phyloP scores from a whole-genome alignment of 2,329 filamentous ascomycete species.

The Pyricularia grisea region DNA sequence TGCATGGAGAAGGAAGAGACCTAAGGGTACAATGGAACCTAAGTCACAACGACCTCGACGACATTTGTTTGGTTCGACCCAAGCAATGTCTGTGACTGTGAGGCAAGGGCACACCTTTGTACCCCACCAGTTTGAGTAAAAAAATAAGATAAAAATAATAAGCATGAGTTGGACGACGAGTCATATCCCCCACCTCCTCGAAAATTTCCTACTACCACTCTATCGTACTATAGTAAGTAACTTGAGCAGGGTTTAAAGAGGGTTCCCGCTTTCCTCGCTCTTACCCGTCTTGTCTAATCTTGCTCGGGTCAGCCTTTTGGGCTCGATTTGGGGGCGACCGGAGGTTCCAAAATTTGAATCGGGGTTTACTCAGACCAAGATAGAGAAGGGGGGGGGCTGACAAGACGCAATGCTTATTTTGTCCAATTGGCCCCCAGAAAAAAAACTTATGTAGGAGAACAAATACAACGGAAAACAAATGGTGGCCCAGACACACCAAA shows the following conservation, averaged over 20 bases:
- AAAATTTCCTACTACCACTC: not conserved
- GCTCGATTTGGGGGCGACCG: too few relatives aligned
- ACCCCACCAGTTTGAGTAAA: not conserved
- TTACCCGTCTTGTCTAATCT: not conserved
- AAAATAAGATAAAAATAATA: not conserved
- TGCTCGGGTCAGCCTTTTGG: not conserved
- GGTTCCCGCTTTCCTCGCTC: not conserved
- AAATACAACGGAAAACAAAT: not conserved
- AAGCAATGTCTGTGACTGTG: not conserved
- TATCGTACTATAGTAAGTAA: too few relatives aligned
- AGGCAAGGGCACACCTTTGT: not conserved
- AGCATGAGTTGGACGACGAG: not conserved
- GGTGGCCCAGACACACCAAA: not conserved
- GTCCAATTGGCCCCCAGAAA: not conserved
- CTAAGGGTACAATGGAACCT: not conserved
- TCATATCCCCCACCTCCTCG: not conserved
- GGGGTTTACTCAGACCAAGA: not conserved
- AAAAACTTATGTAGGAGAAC: too few relatives aligned
- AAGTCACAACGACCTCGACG: not conserved
- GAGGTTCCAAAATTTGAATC: not conserved
- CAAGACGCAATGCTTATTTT: not conserved
- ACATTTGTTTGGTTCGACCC: not conserved
- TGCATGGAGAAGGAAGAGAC: not conserved
- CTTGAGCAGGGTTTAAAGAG: not conserved
- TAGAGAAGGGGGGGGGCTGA: not conserved